Evolutionary conservation across 371 early-diverging fungal genomes (phyloP).

Genomic region (Syncephalastrum monosporum): DNA sequence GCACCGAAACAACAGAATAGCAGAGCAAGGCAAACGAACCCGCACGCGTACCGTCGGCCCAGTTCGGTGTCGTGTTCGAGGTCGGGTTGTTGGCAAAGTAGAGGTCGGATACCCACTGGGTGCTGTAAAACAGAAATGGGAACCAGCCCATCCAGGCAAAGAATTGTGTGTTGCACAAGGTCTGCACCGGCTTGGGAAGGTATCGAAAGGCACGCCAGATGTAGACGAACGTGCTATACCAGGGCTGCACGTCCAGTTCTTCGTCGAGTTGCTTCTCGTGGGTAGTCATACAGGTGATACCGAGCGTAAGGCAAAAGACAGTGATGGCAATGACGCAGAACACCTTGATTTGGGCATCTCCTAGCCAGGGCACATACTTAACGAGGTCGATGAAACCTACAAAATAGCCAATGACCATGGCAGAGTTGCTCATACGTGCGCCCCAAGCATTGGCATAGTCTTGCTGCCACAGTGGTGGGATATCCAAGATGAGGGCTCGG

Average conservation of each 20-base stretch:
- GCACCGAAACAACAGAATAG: slow-evolving; percentile 64
- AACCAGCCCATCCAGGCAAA: slow-evolving; percentile 92
- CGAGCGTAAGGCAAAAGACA: slow-evolving; percentile 51
- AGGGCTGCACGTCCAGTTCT: slow-evolving; percentile 40
- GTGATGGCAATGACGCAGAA: slow-evolving; percentile 63
- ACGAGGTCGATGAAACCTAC: slow-evolving; percentile 68
- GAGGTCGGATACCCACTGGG: slow-evolving; percentile 61
- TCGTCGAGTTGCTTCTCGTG: slow-evolving; percentile 45
- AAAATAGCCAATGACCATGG: slow-evolving; percentile 75
- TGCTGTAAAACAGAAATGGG: slow-evolving; percentile 66
- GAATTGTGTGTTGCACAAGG: slow-evolving; percentile 78
- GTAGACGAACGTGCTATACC: slow-evolving; percentile 52
- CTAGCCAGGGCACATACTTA: slow-evolving; percentile 58
- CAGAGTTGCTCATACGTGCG: slow-evolving; percentile 72
- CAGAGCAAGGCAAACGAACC: slow-evolving; percentile 75
- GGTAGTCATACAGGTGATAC: slow-evolving; percentile 55
- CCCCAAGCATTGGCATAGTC: slow-evolving; percentile 74
- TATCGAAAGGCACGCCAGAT: slow-evolving; percentile 60
- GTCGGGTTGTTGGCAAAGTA: slow-evolving; percentile 41
- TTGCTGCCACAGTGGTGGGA: slow-evolving; percentile 69
- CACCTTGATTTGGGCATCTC: slow-evolving; percentile 66
- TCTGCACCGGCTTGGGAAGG: slow-evolving; percentile 62
- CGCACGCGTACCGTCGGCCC: slow-evolving; percentile 58
- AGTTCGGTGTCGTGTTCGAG: slow-evolving; percentile 21
- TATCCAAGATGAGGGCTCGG: slow-evolving; percentile 77